phyloP scores from a whole-genome alignment of 148 eudicot species.

The Fagopyrum tataricum region DNA sequence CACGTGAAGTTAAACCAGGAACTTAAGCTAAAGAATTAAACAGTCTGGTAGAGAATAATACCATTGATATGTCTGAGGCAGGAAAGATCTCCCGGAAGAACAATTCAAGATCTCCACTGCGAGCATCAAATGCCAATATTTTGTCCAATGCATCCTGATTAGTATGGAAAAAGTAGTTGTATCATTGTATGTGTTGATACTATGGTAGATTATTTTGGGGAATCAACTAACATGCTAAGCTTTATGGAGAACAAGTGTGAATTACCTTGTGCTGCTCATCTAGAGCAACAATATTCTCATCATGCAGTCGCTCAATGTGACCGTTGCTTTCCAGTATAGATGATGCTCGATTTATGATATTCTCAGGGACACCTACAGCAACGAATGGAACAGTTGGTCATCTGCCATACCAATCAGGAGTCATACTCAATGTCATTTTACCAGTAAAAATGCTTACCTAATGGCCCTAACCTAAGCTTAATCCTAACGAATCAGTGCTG shows the following conservation, averaged over 20 bases:
- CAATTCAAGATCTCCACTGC: conserved; percentile 46
- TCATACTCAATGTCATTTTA: neutral
- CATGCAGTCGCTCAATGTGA: conserved; percentile 45
- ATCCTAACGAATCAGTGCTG: neutral
- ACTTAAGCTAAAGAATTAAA: neutral
- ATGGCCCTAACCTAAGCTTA: neutral
- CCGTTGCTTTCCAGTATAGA: conserved; percentile 41
- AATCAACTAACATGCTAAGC: neutral
- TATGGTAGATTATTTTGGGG: neutral
- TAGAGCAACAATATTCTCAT: conserved; percentile 48
- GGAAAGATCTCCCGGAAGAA: conserved; percentile 54
- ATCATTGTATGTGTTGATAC: neutral
- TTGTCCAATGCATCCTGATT: conserved; percentile 76
- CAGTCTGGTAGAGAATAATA: neutral
- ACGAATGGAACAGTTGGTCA: neutral
- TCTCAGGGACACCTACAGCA: conserved; percentile 58
- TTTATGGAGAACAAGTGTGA: neutral
- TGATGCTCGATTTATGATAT: conserved; percentile 76
- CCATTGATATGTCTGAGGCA: conserved; percentile 17
- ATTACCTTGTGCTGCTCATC: conserved; percentile 76
- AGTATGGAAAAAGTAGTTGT: neutral
- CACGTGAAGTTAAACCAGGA: conserved; percentile 2
- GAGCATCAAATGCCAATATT: conserved; percentile 63
- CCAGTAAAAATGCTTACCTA: neutral
- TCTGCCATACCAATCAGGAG: neutral